phyloP scores from a whole-genome alignment of 2,329 filamentous ascomycete species.

The Furcasterigmium furcatum region DNA sequence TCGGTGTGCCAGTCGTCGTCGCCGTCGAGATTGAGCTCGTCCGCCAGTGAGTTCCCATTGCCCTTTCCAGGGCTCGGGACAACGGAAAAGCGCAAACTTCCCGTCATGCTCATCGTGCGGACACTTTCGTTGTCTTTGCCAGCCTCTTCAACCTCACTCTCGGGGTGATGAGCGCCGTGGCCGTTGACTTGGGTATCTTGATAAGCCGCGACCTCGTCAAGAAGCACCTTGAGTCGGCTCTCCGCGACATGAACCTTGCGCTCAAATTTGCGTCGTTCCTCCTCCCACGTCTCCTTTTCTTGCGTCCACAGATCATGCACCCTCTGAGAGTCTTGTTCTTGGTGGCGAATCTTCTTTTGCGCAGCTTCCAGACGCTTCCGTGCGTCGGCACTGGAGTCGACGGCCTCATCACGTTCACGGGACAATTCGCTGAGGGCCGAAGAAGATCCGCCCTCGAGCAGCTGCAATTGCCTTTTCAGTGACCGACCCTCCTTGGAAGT shows the following conservation, averaged over 20 bases:
- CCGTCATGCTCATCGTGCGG: slow-evolving; percentile 68
- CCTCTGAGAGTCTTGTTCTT: slow-evolving; percentile 80
- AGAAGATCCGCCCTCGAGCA: slow-evolving; percentile 83
- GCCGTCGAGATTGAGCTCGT: slow-evolving; percentile 85
- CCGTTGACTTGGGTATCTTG: slow-evolving; percentile 47
- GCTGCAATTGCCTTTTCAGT: slow-evolving; percentile 78
- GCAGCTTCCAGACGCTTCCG: slow-evolving; percentile 72
- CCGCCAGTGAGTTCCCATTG: slow-evolving; percentile 76
- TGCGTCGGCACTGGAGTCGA: slow-evolving; percentile 68
- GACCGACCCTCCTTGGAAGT: slow-evolving; percentile 75
- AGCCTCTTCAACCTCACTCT: slow-evolving; percentile 59
- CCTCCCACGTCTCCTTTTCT: slow-evolving; percentile 82
- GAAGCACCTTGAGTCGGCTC: slow-evolving; percentile 74
- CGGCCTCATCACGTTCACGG: slow-evolving; percentile 80
- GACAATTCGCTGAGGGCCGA: slow-evolving; percentile 81
- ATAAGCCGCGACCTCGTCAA: slow-evolving; percentile 79
- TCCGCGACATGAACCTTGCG: slow-evolving; percentile 88
- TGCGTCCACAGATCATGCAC: slow-evolving; percentile 78
- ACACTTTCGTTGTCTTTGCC: slow-evolving; percentile 72
- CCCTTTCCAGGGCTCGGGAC: slow-evolving; percentile 53
- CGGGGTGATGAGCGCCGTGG: slow-evolving; percentile 30
- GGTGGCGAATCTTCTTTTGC: slow-evolving; percentile 73
- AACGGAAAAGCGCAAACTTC: slow-evolving; percentile 71
- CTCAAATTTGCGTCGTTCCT: slow-evolving; percentile 78
- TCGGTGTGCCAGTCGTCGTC: slow-evolving; percentile 72